Conservation (phyloP, 495 filamentous ascomycete species). For the Trichodelitschia bisporula region DNA sequence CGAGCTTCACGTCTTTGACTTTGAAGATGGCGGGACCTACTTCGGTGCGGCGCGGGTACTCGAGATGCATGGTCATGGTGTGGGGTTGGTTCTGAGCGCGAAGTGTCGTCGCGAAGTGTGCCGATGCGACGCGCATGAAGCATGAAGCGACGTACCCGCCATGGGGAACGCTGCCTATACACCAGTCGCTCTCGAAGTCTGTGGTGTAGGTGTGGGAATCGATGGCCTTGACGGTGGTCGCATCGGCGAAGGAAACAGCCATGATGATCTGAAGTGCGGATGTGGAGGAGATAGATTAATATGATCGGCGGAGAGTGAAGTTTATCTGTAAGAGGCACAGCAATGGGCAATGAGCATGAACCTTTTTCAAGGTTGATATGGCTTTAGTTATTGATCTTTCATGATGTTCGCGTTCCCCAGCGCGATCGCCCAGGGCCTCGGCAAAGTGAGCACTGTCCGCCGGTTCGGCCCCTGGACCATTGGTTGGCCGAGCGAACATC, state of each 20-base stretch:
- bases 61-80: slow-evolving; percentile 40
- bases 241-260: slow-evolving; percentile 35
- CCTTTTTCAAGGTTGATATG: too few relatives aligned
- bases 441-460: too few relatives aligned
- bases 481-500: too few relatives aligned
- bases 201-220: slow-evolving; percentile 35
- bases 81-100: slow-evolving; percentile 32
- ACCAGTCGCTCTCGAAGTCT: slow-evolving; percentile 35
- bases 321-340: too few relatives aligned
- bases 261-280: slow-evolving; percentile 2
- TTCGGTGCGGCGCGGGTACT: slow-evolving; percentile 45
- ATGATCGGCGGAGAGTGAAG: too few relatives aligned
- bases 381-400: too few relatives aligned
- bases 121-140: slow-evolving; percentile 31
- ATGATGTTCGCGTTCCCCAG: too few relatives aligned
- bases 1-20: slow-evolving; percentile 49
- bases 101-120: slow-evolving; percentile 42
- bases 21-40: slow-evolving; percentile 34
- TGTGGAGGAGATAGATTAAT: not conserved
- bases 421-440: too few relatives aligned
- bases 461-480: too few relatives aligned
- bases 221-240: slow-evolving; percentile 27
- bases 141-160: slow-evolving; percentile 52
- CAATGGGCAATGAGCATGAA: too few relatives aligned
- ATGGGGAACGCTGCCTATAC: slow-evolving; percentile 64